Evolutionary conservation across 441 rosid species (phyloP).

Genomic region (Populus hybrid): DNA sequence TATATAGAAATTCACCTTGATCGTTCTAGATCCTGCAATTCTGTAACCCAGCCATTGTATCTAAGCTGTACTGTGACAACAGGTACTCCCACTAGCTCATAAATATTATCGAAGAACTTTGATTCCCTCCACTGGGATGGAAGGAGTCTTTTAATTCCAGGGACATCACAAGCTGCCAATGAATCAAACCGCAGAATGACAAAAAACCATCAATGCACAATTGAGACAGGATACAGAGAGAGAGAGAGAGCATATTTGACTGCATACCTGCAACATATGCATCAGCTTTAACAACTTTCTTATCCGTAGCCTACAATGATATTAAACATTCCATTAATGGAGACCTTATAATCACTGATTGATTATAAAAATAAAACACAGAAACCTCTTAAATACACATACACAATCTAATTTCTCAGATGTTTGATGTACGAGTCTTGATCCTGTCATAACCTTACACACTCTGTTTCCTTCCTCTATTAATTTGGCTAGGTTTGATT

Average conservation of each 20-base stretch:
- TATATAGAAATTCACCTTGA: slow-evolving; percentile 55
- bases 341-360: too few relatives aligned
- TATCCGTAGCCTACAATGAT: slow-evolving; percentile 68
- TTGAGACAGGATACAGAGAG: background rate
- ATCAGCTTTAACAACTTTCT: slow-evolving; percentile 71
- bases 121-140: slow-evolving; percentile 80
- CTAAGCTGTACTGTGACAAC: slow-evolving; percentile 92
- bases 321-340: background rate
- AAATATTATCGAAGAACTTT: slow-evolving; percentile 72
- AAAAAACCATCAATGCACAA: background rate
- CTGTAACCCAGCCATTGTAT: slow-evolving; percentile 98
- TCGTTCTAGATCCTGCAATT: slow-evolving; percentile 72
- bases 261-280: background rate
- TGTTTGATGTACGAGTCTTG: background rate
- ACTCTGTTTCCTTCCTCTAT: background rate
- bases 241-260: slow-evolving; percentile 5
- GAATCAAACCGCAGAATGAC: slow-evolving; percentile 6
- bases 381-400: background rate
- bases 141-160: slow-evolving; percentile 87
- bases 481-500: background rate
- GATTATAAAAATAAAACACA: background rate
- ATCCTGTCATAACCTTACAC: background rate
- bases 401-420: background rate
- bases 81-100: slow-evolving; percentile 89
- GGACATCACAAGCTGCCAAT: slow-evolving; percentile 86